A percentile compares a stretch with the other conserved stretches of the same genome.
Conservation (phyloP, 345 rosid genomes). For the Sonneratia caseolaris region DNA sequence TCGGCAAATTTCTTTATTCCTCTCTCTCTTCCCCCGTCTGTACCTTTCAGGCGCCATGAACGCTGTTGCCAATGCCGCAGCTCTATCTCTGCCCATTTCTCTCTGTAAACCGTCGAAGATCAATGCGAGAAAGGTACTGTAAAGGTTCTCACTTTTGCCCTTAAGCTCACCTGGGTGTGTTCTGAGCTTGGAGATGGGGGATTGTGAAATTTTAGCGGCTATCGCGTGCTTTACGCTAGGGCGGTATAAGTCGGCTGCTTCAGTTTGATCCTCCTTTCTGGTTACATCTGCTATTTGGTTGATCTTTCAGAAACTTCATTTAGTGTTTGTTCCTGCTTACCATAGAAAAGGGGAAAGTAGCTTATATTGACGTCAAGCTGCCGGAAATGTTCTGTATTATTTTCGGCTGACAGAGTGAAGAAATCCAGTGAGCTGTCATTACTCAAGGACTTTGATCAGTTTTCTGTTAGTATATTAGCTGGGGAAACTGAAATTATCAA, state of each 20-base stretch:
- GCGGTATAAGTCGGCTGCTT: background rate
- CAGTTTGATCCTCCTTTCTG: background rate
- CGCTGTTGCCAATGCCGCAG: constrained; percentile 60
- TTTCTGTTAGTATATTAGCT: background rate
- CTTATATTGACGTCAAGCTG: too few relatives aligned
- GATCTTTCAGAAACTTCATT: too few relatives aligned
- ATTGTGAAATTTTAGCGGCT: background rate
- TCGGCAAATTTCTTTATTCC: constrained; percentile 6
- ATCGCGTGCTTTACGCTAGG: background rate
- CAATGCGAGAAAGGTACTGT: constrained; percentile 45
- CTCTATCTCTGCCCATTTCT: constrained; percentile 65
- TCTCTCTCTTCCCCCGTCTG: constrained; percentile 5
- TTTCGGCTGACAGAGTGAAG: too few relatives aligned
- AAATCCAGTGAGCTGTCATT: background rate
- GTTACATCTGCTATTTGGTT: background rate
- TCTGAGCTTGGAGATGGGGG: constrained; percentile 5
- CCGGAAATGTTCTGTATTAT: too few relatives aligned
- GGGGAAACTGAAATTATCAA: background rate
- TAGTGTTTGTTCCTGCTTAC: background rate
- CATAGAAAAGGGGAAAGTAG: background rate
- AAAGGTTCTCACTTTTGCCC: background rate
- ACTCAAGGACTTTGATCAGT: too few relatives aligned
- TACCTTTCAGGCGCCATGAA: constrained; percentile 45
- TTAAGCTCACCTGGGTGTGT: background rate
- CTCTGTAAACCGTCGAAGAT: constrained; percentile 41